Evolutionary conservation across 495 filamentous ascomycete species (phyloP).

Genomic region (Lineolata rhizophorae): DNA sequence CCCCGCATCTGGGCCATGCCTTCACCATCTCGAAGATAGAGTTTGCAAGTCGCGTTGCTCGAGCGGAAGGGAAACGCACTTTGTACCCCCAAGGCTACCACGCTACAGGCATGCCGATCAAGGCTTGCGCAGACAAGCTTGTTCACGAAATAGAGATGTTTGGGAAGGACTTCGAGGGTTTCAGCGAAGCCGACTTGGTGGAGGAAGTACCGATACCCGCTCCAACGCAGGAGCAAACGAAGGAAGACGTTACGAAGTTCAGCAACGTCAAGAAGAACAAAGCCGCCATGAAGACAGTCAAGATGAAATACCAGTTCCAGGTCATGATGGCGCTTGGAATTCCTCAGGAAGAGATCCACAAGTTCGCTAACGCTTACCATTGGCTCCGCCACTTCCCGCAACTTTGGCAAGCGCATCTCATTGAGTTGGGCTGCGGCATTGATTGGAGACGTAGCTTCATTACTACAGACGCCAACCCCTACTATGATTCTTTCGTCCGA

Average conservation of each 20-base stretch:
- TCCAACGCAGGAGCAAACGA: slow-evolving; percentile 32
- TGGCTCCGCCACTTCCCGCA: slow-evolving; percentile 84
- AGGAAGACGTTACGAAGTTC: slow-evolving; percentile 77
- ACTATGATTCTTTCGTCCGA: slow-evolving; percentile 85
- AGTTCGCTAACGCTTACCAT: slow-evolving; percentile 68
- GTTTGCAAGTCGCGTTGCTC: slow-evolving; percentile 59
- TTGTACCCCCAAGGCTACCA: slow-evolving; percentile 88
- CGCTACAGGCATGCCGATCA: slow-evolving; percentile 96
- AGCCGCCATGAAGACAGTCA: slow-evolving; percentile 71
- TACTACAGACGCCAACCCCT: slow-evolving; percentile 92
- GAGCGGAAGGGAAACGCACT: slow-evolving; percentile 74
- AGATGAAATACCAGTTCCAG: slow-evolving; percentile 77
- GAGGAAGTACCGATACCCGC: slow-evolving; percentile 33
- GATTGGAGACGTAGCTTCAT: slow-evolving; percentile 87
- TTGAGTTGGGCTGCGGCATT: slow-evolving; percentile 62
- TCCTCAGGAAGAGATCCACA: slow-evolving; percentile 67
- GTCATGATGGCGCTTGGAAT: slow-evolving; percentile 76
- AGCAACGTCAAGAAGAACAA: slow-evolving; percentile 75
- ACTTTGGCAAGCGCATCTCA: slow-evolving; percentile 57
- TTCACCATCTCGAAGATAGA: slow-evolving; percentile 84
- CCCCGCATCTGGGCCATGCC: slow-evolving; percentile 73
- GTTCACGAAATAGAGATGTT: slow-evolving; percentile 74
- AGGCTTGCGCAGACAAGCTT: slow-evolving; percentile 90
- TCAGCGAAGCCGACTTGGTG: slow-evolving; percentile 17
- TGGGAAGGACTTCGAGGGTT: slow-evolving; percentile 64